Conservation (phyloP, 495 filamentous ascomycete genomes). For the Neohortaea acidophila region DNA sequence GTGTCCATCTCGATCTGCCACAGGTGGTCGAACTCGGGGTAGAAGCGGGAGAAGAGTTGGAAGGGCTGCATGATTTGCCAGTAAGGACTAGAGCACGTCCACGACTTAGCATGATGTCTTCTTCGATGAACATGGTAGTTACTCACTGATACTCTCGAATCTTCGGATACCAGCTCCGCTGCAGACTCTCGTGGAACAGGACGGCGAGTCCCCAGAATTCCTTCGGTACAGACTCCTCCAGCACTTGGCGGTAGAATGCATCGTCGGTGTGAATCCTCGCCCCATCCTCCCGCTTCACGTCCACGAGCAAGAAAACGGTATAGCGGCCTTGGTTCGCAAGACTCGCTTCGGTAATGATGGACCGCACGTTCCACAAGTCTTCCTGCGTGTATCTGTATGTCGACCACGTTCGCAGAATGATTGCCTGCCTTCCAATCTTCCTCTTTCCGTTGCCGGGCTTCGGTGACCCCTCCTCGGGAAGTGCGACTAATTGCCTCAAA, state of each 20-base stretch:
- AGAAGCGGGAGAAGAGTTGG: constrained; percentile 6
- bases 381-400: constrained; percentile 3
- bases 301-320: constrained; percentile 5
- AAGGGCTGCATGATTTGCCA: constrained; percentile 11
- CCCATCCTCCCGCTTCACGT: constrained; percentile 4
- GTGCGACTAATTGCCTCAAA: no score
- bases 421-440: constrained; percentile 5
- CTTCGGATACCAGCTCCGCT: constrained; percentile 2
- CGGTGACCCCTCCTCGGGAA: no score
- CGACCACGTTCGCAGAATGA: constrained; percentile 4
- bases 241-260: constrained; percentile 1
- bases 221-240: not conserved
- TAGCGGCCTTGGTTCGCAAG: constrained; percentile 1
- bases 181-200: constrained; percentile 2
- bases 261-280: constrained; percentile 1
- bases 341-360: constrained; percentile 3
- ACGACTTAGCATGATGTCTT: no score
- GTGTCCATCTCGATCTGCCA: constrained; percentile 8
- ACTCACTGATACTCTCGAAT: constrained; percentile 1
- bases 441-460: no score
- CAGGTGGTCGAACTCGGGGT: constrained; percentile 7
- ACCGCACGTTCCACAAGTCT: constrained; percentile 4
- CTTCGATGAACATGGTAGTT: not conserved
- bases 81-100: not conserved
- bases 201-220: constrained; percentile 6